Conservation (phyloP, 805 yeast genomes). For the Cyberlindnera euphorbiae region DNA sequence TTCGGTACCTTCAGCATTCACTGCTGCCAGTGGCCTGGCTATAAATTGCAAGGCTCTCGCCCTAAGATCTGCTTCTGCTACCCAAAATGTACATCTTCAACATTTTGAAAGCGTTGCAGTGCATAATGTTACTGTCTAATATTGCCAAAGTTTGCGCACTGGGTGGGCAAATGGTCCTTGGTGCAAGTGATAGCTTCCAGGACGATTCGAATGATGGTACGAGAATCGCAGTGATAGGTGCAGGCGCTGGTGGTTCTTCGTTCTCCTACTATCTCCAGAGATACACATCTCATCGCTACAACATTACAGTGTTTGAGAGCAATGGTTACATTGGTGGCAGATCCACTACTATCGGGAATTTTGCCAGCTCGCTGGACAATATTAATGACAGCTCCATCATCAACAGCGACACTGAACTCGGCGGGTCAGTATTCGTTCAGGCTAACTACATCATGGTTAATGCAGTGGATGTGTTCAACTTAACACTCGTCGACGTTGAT, state of each 20-base stretch:
- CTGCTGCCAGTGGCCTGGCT: background rate
- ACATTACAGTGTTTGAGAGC: slow-evolving; percentile 40
- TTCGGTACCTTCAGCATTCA: too few relatives aligned
- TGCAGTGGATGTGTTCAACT: slow-evolving; percentile 35
- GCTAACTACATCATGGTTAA: slow-evolving; percentile 34
- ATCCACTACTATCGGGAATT: slow-evolving; percentile 30
- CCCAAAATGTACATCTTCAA: too few relatives aligned
- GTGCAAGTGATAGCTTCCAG: too few relatives aligned
- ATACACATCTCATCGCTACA: slow-evolving; percentile 29
- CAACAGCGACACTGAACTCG: slow-evolving; percentile 33
- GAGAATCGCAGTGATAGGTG: slow-evolving; percentile 42
- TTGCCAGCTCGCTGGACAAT: slow-evolving; percentile 2
- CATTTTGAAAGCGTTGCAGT: too few relatives aligned
- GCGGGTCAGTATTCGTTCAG: slow-evolving; percentile 41
- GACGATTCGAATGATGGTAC: too few relatives aligned
- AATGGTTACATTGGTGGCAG: slow-evolving; percentile 42
- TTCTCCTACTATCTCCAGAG: slow-evolving; percentile 42
- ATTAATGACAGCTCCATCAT: slow-evolving; percentile 21
- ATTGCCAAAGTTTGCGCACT: too few relatives aligned
- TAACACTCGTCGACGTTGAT: slow-evolving; percentile 19
- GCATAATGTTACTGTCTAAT: too few relatives aligned
- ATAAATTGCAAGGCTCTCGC: background rate
- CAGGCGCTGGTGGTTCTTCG: slow-evolving; percentile 48
- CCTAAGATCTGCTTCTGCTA: too few relatives aligned
- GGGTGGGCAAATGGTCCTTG: too few relatives aligned